A percentile compares a stretch with the other conserved stretches of the same genome.
Conservation (phyloP, 805 yeast species). For the Kluyveromyces starmeri region DNA sequence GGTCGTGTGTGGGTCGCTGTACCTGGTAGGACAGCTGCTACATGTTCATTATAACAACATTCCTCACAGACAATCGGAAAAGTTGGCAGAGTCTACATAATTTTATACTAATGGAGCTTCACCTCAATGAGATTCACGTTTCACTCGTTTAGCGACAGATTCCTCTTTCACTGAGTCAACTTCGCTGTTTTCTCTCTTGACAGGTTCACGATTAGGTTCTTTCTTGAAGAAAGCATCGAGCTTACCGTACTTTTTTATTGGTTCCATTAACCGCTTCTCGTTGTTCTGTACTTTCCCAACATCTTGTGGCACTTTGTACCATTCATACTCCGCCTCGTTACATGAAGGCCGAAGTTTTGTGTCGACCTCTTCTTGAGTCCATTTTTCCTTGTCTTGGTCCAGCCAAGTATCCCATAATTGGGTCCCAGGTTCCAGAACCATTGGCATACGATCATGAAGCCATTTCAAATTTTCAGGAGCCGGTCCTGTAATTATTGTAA, state of each 20-base stretch:
- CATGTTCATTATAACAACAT: conserved; percentile 2
- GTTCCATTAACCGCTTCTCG: conserved; percentile 27
- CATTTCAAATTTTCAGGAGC: conserved; percentile 54
- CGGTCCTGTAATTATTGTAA: conserved; percentile 65
- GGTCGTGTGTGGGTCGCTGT: conserved; percentile 64
- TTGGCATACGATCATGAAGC: conserved; percentile 76
- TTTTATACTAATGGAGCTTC: no score
- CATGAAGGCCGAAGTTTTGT: conserved; percentile 33
- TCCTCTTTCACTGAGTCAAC: background rate
- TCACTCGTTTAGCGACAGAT: background rate
- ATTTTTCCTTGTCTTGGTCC: conserved; percentile 28
- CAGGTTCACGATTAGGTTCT: background rate
- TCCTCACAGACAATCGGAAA: no score
- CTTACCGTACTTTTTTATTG: conserved; percentile 15
- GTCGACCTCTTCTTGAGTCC: conserved; percentile 35
- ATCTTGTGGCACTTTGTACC: conserved; percentile 47
- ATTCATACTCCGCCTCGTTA: conserved; percentile 33
- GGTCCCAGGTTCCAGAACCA: conserved; percentile 51
- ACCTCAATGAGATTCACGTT: no score
- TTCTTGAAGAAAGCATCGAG: conserved; percentile 7
- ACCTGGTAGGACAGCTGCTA: conserved; percentile 49
- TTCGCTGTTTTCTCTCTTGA: background rate
- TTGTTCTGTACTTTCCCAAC: conserved; percentile 57
- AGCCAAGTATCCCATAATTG: conserved; percentile 61
- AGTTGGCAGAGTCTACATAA: no score